Percentiles rank a stretch among this genome's conserved stretches.
phyloP scores from a whole-genome alignment of 768 basidiomycete species.

The Termitomyces sp. region DNA sequence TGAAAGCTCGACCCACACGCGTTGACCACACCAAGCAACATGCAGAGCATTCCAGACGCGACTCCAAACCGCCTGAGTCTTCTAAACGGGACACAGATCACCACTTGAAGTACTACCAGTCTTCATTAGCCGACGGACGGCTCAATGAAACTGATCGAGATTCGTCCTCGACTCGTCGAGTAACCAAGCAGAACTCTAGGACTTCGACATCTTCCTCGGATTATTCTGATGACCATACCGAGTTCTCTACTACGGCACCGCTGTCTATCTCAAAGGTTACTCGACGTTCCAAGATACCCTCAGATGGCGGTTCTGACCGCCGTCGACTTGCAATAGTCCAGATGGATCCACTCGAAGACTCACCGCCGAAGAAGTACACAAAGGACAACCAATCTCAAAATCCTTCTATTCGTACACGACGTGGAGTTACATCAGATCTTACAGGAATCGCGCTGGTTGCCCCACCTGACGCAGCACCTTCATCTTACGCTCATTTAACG shows the following conservation, averaged over 20 bases:
- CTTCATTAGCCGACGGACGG: slow-evolving; percentile 37
- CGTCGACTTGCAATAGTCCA: slow-evolving; percentile 64
- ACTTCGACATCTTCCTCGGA: slow-evolving; percentile 42
- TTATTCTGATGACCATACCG: slow-evolving; percentile 40
- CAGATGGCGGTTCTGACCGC: slow-evolving; percentile 58
- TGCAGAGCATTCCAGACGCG: slow-evolving; percentile 9
- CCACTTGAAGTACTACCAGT: slow-evolving; percentile 40
- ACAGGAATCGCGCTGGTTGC: slow-evolving; percentile 62
- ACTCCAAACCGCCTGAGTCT: slow-evolving; percentile 3
- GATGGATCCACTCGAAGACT: slow-evolving; percentile 37
- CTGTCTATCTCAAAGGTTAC: slow-evolving; percentile 22
- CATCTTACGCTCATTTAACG: slow-evolving; percentile 44
- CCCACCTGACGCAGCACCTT: slow-evolving; percentile 61
- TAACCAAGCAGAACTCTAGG: slow-evolving; percentile 23
- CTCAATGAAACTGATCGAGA: slow-evolving; percentile 19
- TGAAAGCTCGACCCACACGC: slow-evolving; percentile 6
- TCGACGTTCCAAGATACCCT: slow-evolving; percentile 45
- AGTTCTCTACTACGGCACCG: slow-evolving; percentile 15
- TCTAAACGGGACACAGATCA: slow-evolving; percentile 14
- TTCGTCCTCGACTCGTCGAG: slow-evolving; percentile 14
- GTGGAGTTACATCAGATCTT: slow-evolving; percentile 33
- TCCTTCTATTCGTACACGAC: slow-evolving; percentile 30
- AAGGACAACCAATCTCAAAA: slow-evolving; percentile 21
- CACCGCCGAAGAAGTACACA: slow-evolving; percentile 17
- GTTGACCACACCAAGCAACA: slow-evolving; percentile 7